Evolutionary conservation across 305 asterid genomes (phyloP), one percentile per base, ranked within the genome.

Genomic region (Fraxinus xanthoxyloides): DNA sequence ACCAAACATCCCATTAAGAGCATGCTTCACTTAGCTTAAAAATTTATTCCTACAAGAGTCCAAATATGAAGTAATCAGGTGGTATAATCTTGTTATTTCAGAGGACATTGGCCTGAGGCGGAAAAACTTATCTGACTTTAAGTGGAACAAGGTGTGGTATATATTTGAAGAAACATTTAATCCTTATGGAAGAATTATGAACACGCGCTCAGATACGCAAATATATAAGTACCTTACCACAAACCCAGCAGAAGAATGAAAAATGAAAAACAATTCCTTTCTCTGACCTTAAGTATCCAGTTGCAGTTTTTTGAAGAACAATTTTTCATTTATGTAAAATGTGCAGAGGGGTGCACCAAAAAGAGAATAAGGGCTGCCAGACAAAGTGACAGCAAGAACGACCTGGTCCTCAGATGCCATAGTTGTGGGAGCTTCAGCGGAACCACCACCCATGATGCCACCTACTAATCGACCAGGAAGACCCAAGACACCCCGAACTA

Each of bases 381-480:
- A 75, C 59, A 77, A 30, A 65, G 72, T 28, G 36, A 31, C 7
- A 35, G 75, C 40, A 85, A 75, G 83, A 85, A 30, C 38, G 82
- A 93, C 98, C 97, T 92, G 97, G 85, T 93, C 85, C n/a, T 93
- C 99, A 74, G 99, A 83, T 85, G 94, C 87, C 84, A 84, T 85
- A 61, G 79, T 79, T 26, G 92, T 61, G 36, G 89, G 85, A 76
- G 89, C 80, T 73, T 89, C 94, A 85, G 92, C 83, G 10, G 95
- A 81, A 76, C 90, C 87, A 38, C 75, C 75, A 28, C 98, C 93
- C 87, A 93, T 80, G 38, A 94, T 92, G 81, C 98, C 99, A 43
- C 98, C 98, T 36, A 97, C 99, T 3, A 94, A 82, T 56, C 97
- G 93, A 61, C 98, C 97, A 23, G 99, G 98, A 84, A 97, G 86